Evolutionary conservation across 2,329 filamentous ascomycete species (phyloP).

Genomic region (Aspergillus sp.): DNA sequence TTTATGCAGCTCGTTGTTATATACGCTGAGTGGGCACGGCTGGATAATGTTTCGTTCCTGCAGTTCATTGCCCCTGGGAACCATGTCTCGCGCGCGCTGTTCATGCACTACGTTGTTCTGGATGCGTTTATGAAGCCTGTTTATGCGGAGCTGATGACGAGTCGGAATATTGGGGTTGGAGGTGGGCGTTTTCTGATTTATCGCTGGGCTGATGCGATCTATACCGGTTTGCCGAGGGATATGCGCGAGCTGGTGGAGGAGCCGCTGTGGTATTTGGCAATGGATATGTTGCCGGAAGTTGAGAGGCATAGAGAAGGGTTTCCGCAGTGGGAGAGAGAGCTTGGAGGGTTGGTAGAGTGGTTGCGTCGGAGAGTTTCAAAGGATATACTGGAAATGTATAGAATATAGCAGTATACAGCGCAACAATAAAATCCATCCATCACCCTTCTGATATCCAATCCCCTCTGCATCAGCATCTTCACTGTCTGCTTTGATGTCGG

Average conservation of each 20-base stretch:
- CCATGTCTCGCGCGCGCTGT: constrained; percentile 42
- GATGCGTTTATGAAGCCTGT: constrained; percentile 43
- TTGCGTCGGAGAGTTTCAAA: neutral
- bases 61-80: constrained; percentile 46
- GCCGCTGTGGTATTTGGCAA: constrained; percentile 14
- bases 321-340: neutral
- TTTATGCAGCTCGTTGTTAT: neutral
- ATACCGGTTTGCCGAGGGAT: constrained; percentile 29
- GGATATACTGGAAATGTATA: neutral
- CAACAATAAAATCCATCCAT: too few relatives aligned
- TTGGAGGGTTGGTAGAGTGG: neutral
- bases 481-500: too few relatives aligned
- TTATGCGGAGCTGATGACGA: neutral
- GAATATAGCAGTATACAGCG: neutral
- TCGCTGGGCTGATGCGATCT: constrained; percentile 42
- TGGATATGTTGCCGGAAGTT: neutral
- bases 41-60: constrained; percentile 43
- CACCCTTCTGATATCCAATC: too few relatives aligned
- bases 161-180: neutral
- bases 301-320: neutral
- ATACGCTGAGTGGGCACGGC: constrained; percentile 13
- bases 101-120: constrained; percentile 49
- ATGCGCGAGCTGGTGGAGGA: constrained; percentile 37
- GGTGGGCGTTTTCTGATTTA: constrained; percentile 24
- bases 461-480: too few relatives aligned